phyloP scores from a whole-genome alignment of 441 rosid species.

The Populus hybrid region DNA sequence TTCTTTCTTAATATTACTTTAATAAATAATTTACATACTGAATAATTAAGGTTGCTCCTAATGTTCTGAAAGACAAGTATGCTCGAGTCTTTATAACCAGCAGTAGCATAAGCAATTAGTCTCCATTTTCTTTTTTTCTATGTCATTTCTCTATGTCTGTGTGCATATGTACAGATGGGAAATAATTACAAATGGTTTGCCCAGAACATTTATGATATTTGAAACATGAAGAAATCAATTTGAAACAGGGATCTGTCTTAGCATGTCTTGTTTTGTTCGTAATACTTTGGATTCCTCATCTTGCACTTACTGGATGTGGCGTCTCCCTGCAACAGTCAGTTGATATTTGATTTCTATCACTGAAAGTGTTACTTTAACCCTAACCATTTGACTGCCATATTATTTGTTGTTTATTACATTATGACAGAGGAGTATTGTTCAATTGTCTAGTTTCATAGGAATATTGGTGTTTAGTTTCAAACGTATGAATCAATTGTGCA shows the following conservation, averaged over 20 bases:
- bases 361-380: not conserved
- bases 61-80: not conserved
- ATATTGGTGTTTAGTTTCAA: not conserved
- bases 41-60: not conserved
- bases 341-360: not conserved
- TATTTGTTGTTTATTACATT: not conserved
- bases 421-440: not conserved
- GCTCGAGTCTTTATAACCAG: not conserved
- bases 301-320: not conserved
- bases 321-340: not conserved
- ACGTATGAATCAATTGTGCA: not conserved
- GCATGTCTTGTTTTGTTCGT: not conserved
- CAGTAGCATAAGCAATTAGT: not conserved
- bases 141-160: not conserved
- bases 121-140: not conserved
- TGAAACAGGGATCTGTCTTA: not conserved
- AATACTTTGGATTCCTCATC: not conserved
- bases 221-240: not conserved
- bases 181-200: not conserved
- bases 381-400: not conserved
- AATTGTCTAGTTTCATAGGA: too few relatives aligned
- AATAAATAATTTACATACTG: not conserved
- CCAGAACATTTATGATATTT: not conserved
- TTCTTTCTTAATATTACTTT: not conserved
- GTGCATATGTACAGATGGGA: not conserved